A percentile compares a stretch with the other conserved stretches of the same genome.
These are phyloP conservation scores for Apophysomyces variabilis DNA, from an alignment of 371 early-diverging fungal genomes.

Conservation along the genomic window DNA sequence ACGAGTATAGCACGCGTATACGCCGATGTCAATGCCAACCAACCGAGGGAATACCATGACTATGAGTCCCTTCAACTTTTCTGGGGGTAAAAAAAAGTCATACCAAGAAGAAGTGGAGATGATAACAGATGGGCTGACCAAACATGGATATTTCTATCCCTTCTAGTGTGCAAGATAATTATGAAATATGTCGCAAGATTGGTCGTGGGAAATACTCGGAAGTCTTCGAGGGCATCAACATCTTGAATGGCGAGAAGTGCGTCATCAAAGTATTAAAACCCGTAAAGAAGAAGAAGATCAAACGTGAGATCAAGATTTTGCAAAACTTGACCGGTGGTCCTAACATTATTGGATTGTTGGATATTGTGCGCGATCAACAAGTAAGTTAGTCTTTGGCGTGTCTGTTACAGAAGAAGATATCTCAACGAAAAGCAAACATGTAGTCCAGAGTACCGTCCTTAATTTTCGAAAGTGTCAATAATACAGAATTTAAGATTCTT, in stretches of 20 bases:
- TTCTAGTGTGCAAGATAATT: slow-evolving; percentile 87
- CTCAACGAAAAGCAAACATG: not conserved
- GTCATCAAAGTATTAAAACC: slow-evolving; percentile 99
- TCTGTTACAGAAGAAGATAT: not conserved
- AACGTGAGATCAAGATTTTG: slow-evolving; percentile 99
- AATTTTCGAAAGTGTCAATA: slow-evolving; percentile 96
- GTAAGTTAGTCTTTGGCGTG: slow-evolving; percentile 36
- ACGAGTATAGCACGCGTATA: slow-evolving; percentile 75
- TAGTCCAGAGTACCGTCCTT: slow-evolving; percentile 52
- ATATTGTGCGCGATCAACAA: slow-evolving; percentile 97
- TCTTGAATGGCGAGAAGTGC: slow-evolving; percentile 78
- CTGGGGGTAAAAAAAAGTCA: slow-evolving; percentile 64
- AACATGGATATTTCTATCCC: not conserved
- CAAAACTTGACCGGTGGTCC: slow-evolving; percentile 96
- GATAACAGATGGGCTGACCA: not conserved
- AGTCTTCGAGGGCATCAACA: slow-evolving; percentile 98
- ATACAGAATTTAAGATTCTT: slow-evolving; percentile 78
- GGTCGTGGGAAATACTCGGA: slow-evolving; percentile 99
- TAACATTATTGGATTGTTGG: slow-evolving; percentile 93
- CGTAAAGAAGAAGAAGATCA: slow-evolving; percentile 99
- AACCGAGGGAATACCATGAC: slow-evolving; percentile 89
- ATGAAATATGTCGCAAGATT: slow-evolving; percentile 96
- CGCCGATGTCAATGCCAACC: slow-evolving; percentile 79
- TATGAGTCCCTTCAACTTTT: slow-evolving; percentile 79
- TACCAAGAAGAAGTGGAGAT: not conserved